A percentile compares a stretch with the other conserved stretches of the same genome.
Conservation (phyloP, 768 basidiomycete genomes). For the Auricularia sp. region DNA sequence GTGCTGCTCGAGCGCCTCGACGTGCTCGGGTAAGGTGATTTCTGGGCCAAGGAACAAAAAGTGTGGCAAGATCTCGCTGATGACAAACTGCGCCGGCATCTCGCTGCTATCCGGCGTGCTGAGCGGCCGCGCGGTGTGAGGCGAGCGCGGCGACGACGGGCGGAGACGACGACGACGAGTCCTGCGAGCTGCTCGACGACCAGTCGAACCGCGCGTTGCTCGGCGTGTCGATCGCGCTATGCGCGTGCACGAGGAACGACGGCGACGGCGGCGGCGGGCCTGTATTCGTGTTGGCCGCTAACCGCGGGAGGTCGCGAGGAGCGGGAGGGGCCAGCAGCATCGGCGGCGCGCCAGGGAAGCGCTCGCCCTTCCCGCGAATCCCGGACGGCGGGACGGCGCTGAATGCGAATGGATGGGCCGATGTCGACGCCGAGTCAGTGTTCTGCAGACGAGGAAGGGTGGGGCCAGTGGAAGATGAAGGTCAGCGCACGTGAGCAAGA, state of each 20-base stretch:
- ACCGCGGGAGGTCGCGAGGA: neutral
- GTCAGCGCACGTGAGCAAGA: conserved; percentile 26
- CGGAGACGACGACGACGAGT: neutral
- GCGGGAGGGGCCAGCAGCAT: neutral
- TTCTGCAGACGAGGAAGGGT: conserved; percentile 26
- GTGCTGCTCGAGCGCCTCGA: conserved; percentile 57
- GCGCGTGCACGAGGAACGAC: neutral
- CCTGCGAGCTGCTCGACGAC: neutral
- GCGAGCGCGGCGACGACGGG: no score
- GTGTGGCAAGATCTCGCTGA: conserved; percentile 84
- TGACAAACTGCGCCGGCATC: conserved; percentile 38
- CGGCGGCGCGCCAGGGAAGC: neutral
- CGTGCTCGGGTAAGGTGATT: conserved; percentile 62
- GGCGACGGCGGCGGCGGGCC: neutral
- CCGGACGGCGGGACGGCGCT: no score
- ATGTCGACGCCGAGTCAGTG: conserved; percentile 16
- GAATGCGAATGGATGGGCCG: no score
- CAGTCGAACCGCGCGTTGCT: neutral
- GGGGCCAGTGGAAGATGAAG: conserved; percentile 26
- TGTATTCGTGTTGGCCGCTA: no score
- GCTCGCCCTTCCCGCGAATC: neutral
- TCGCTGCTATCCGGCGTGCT: neutral
- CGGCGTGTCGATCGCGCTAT: neutral
- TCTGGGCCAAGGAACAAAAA: conserved; percentile 92
- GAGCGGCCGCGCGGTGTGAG: neutral